Base-by-base conservation (phyloP, 371 early-diverging fungal species). In the Rhizopus arrhizus region DNA sequence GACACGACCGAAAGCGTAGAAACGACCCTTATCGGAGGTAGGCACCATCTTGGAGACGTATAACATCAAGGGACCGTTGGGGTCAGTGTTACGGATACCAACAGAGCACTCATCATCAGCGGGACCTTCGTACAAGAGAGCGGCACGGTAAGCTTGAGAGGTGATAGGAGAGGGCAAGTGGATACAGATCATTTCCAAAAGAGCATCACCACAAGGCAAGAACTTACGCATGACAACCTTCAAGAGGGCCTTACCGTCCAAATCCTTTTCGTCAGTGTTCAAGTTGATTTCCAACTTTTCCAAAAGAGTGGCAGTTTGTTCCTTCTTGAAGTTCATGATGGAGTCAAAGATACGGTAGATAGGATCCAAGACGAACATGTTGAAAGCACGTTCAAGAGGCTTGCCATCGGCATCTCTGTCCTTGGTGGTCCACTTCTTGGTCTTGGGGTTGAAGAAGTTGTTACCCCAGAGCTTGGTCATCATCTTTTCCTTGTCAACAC, bases 1-100 rank as follows among this genome's bases (percentile, higher is more conserved):
- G 77, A 99, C 99, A 92, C 99, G 95, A 78, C 99, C 99, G 84
- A 99, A 98, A 64, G 99, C 99, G 83, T 96, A 98, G 94, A 99
- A 99, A 79, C 99, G 94, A 74, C 98, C 98, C 89, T 97, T 95
- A 83, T 96, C 97, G 74, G 95, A 94, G 69, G 98, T 98, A 60
- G 99, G 99, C 65, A 99, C 98, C 99, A 99, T 99, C 94, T 99
- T 99, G 82, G 99, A 95, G 75, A 99, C 91, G 92, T 99, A 99
- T 80, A 99, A 84, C 95, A 98, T 97, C 62, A 99, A 94, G 51
- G 99, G 99, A 72, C 88, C 99, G 45, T 93, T 89, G 74, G 96
- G 93, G 80, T 97, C 93, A 80, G 94, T 95, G 73, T 87, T 77
- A 61, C 82, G 79, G 78, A 99, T 99, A 76, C 91, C 96, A 32